phyloP scores from a whole-genome alignment of 1,139 yeast species.

The Oligophagozyma castellii region DNA sequence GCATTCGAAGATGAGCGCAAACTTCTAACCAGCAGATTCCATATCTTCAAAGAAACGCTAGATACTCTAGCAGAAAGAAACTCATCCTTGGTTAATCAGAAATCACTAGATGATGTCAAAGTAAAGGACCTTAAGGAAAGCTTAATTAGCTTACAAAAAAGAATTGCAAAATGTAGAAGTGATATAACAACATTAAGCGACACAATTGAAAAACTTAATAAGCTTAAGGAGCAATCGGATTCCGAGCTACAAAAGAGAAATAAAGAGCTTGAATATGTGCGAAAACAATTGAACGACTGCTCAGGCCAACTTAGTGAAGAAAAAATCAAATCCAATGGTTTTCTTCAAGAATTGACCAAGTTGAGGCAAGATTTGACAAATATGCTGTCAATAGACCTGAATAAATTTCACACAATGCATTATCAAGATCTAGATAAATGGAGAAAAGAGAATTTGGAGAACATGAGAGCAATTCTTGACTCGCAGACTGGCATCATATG shows the following conservation, averaged over 20 bases:
- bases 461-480: no score
- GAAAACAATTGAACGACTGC: constrained; percentile 19
- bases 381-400: no score
- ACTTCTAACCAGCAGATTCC: constrained; percentile 9
- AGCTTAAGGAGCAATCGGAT: constrained; percentile 10
- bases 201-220: constrained; percentile 7
- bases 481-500: no score
- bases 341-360: constrained; percentile 12
- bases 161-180: constrained; percentile 9
- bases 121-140: constrained; percentile 11
- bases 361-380: no score
- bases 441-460: no score
- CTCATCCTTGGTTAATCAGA: constrained; percentile 10
- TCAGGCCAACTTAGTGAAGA: constrained; percentile 24
- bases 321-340: constrained; percentile 15
- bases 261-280: constrained; percentile 20
- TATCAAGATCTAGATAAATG: no score
- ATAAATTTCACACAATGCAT: no score
- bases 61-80: constrained; percentile 11
- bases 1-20: constrained; percentile 10
- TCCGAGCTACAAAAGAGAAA: constrained; percentile 12
- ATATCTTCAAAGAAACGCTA: constrained; percentile 10
- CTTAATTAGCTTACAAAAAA: constrained; percentile 9
- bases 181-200: constrained; percentile 9
- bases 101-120: constrained; percentile 8